Evolutionary conservation across 1,139 yeast genomes (phyloP).

Genomic region (Nakaseomyces bracarensis): DNA sequence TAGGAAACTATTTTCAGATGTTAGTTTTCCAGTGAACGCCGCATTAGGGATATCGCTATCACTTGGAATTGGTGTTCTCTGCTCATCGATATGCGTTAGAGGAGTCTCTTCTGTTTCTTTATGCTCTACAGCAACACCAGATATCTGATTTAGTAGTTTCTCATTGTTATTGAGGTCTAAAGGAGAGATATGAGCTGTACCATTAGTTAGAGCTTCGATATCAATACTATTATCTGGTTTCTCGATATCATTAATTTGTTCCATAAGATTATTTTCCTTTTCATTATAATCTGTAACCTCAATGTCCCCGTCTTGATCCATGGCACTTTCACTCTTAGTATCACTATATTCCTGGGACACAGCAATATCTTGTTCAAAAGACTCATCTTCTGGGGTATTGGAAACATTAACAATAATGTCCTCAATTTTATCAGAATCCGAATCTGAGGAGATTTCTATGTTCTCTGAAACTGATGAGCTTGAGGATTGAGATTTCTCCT

Average conservation of each 20-base stretch:
- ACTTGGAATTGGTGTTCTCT: background rate
- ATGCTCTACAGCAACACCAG: background rate
- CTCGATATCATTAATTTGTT: background rate
- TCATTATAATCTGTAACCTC: background rate
- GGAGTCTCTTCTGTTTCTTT: constrained; percentile 1
- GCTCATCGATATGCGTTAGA: background rate
- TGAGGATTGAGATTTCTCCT: background rate
- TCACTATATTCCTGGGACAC: no score
- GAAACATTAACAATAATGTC: background rate
- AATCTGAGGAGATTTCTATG: constrained; percentile 1
- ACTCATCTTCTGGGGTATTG: background rate
- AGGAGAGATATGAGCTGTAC: background rate
- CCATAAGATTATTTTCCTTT: background rate
- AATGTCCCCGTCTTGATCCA: background rate
- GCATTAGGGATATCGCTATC: background rate
- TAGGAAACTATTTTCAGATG: constrained; percentile 2
- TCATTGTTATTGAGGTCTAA: background rate
- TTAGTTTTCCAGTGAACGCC: background rate
- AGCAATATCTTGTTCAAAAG: background rate
- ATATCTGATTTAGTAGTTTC: background rate
- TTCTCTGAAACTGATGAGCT: background rate
- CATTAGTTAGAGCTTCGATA: background rate
- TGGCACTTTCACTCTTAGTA: no score
- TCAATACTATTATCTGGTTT: background rate
- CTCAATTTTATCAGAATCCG: background rate